A percentile compares a stretch with the other conserved stretches of the same genome.
Evolutionary conservation across 805 yeast genomes (phyloP).

Genomic region (Cyberlindnera euphorbiiphila): DNA sequence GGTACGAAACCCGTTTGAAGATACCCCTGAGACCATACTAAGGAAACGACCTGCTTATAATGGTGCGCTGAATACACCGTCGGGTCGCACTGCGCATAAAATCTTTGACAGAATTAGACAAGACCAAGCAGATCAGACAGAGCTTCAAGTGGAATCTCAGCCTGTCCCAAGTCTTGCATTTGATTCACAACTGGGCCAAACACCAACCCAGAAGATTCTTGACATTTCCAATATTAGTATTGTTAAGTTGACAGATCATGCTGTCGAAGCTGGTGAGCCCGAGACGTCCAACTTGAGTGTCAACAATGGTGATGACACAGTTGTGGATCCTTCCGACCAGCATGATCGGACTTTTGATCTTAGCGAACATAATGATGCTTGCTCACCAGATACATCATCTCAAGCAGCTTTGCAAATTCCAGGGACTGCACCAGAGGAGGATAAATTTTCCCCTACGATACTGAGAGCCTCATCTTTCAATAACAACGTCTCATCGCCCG

Average conservation of each 20-base stretch:
- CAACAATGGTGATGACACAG: conserved; percentile 7
- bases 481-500: conserved; percentile 16
- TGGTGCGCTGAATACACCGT: conserved; percentile 10
- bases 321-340: conserved; percentile 5
- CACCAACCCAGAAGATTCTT: conserved; percentile 6
- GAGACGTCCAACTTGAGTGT: not conserved
- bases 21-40: conserved; percentile 18
- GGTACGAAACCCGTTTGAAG: conserved; percentile 10
- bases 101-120: conserved; percentile 22
- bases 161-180: conserved; percentile 19
- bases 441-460: not conserved
- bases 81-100: conserved; percentile 13
- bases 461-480: not conserved
- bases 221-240: not conserved
- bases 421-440: conserved; percentile 26
- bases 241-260: not conserved
- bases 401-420: conserved; percentile 24
- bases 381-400: conserved; percentile 5
- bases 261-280: not conserved
- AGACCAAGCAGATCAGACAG: conserved; percentile 17
- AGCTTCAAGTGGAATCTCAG: conserved; percentile 22
- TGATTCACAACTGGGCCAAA: conserved; percentile 12
- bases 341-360: conserved; percentile 4
- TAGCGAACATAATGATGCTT: not conserved
- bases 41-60: not conserved